Conservation (phyloP, 2,329 filamentous ascomycete species). For the Aspergillus piperis region DNA sequence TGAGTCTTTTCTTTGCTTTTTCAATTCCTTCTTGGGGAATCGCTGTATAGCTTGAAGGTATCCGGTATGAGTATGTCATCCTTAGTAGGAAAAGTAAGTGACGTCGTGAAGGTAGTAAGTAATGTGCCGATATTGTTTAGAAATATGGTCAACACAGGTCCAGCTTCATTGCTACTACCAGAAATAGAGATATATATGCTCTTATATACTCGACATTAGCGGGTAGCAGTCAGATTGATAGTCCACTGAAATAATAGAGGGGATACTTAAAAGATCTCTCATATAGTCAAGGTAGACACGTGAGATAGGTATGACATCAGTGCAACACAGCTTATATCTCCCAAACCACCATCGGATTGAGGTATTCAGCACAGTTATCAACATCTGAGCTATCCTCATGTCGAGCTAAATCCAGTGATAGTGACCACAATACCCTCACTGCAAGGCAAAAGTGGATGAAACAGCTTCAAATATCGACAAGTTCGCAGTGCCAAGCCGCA, state of each 20-base stretch:
- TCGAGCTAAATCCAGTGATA: background rate
- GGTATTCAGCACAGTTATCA: too few species aligned
- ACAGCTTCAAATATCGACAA: background rate
- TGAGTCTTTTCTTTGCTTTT: background rate
- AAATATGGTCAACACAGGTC: too few species aligned
- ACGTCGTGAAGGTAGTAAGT: background rate
- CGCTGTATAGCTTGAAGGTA: background rate
- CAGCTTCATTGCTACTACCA: background rate
- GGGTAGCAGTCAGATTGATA: background rate
- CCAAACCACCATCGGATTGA: background rate
- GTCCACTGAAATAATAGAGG: background rate
- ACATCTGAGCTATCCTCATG: background rate
- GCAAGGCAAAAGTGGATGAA: background rate
- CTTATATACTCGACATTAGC: background rate
- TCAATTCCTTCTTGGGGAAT: background rate
- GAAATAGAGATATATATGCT: too few species aligned
- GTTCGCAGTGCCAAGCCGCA: slow-evolving; percentile 14
- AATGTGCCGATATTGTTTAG: background rate
- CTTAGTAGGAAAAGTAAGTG: background rate
- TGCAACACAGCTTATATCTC: background rate
- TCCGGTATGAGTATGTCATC: background rate
- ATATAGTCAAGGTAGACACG: background rate
- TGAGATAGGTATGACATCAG: slow-evolving; percentile 7
- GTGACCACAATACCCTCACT: background rate
- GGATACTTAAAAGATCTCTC: too few species aligned